Base-by-base conservation (phyloP, 352 stramenopile genomes). In the Phytophthora melonis region DNA sequence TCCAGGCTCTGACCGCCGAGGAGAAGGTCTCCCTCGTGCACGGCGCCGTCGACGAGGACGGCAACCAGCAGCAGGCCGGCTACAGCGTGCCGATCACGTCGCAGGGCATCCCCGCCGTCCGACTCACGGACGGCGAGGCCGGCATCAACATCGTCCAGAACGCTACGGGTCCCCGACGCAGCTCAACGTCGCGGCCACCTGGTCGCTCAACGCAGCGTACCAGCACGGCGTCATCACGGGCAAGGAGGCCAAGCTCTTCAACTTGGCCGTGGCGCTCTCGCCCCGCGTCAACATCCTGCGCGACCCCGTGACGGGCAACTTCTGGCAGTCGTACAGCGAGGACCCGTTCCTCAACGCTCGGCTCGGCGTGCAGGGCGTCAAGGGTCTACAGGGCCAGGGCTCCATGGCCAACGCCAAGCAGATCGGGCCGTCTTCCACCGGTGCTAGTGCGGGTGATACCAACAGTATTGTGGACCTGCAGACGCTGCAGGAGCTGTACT, bases 271-370 rank as follows among this genome's bases (percentile, higher is more conserved):
- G 54, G 56, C 68, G 14, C 54, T 79, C 1, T 79, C 67, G 3
- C 73, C 73, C 8, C 73, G 73, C 3, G 73, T 79, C 13, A 79
- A 79, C 68, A 77, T 79, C 63, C 68, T 79, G 45, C 73, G 73
- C 27, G 73, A 79, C 36, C 39, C 68, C 18, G 63, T 63, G 1
- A 39, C 62, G 13, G 72, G 73, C 16, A 77, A 79, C 63, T 79
- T 71, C 58, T 79, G 73, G 73, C 73, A 79, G 59, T 79, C 73
- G 5, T 79, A 77, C 68, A 79, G 73, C 11, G 73, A 79, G 55
- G 73, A 79, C 56, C 73, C 73, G 47, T 79, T 63, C 59, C 59
- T 79, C 18, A 79, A 79, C 34, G 63, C 73, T 2, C 73, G 73
- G 47, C 73, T 79, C 6, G 68, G 73, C 7, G 54, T 77, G 13